Percentiles rank a stretch among this genome's conserved stretches.
phyloP scores from a whole-genome alignment of 257 asterid species.

The Datura wrightii region DNA sequence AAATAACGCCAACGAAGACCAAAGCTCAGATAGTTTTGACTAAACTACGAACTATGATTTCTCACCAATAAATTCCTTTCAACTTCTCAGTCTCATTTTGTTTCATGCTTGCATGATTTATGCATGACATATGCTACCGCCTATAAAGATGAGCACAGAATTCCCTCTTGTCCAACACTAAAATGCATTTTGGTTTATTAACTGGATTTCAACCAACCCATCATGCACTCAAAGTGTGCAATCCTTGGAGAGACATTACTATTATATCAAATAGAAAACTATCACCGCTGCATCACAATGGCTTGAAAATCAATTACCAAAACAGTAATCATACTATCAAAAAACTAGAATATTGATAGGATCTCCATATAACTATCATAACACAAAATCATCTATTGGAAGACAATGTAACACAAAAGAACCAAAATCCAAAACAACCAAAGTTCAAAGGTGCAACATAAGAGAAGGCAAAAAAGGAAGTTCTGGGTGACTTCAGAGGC shows the following conservation, averaged over 20 bases:
- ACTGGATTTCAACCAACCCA: not conserved
- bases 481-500: not conserved
- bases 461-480: constrained; percentile 17
- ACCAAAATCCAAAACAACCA: not conserved
- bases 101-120: not conserved
- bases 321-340: not conserved
- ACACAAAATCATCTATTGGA: not conserved
- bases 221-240: not conserved
- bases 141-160: not conserved
- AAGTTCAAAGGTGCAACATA: constrained; percentile 7
- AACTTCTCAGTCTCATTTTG: not conserved
- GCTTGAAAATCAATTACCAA: not conserved
- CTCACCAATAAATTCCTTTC: not conserved
- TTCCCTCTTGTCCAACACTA: not conserved
- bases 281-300: not conserved
- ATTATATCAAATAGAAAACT: not conserved
- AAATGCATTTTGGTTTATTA: not conserved
- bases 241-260: not conserved
- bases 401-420: constrained; percentile 3
- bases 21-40: not conserved
- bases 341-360: not conserved
- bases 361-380: not conserved
- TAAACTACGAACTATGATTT: not conserved
- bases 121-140: not conserved
- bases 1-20: not conserved